These are phyloP conservation scores for Candida freyschussii DNA, from an alignment of 1,139 yeast species.

Conservation along the genomic window DNA sequence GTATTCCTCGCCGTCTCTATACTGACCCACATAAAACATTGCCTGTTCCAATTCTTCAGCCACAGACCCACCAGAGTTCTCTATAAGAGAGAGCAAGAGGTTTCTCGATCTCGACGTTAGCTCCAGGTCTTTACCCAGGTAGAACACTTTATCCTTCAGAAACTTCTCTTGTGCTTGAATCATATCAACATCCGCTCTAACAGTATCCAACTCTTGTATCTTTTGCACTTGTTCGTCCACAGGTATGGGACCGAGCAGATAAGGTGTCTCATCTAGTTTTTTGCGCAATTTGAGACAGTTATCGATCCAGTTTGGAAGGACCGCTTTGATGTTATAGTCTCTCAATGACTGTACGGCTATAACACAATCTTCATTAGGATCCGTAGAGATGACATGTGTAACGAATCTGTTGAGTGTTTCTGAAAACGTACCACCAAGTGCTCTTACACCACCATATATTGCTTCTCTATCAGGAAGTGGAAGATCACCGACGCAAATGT, in stretches of 20 bases:
- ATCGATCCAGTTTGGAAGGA: constrained; percentile 73
- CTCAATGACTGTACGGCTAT: constrained; percentile 36
- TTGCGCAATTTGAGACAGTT: constrained; percentile 56
- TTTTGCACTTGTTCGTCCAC: constrained; percentile 15
- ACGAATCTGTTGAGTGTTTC: constrained; percentile 64
- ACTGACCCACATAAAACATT: constrained; percentile 64
- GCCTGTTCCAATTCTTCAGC: constrained; percentile 32
- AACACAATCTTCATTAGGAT: constrained; percentile 44
- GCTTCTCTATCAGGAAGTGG: constrained; percentile 59
- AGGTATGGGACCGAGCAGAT: constrained; percentile 32
- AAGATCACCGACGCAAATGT: constrained; percentile 57
- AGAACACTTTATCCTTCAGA: constrained; percentile 24
- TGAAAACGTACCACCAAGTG: constrained; percentile 70
- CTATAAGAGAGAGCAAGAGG: constrained; percentile 32
- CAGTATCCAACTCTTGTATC: constrained; percentile 25
- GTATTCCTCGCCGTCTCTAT: constrained; percentile 54
- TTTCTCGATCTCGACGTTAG: constrained; percentile 28
- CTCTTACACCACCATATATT: constrained; percentile 59
- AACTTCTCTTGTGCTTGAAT: constrained; percentile 11
- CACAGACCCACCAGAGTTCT: constrained; percentile 36
- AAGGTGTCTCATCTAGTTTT: constrained; percentile 49
- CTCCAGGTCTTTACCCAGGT: constrained; percentile 28
- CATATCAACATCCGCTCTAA: constrained; percentile 13
- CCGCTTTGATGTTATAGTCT: constrained; percentile 49
- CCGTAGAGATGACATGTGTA: constrained; percentile 69